Evolutionary conservation across 345 rosid genomes (phyloP).

Genomic region (Stellera chamaejasme): DNA sequence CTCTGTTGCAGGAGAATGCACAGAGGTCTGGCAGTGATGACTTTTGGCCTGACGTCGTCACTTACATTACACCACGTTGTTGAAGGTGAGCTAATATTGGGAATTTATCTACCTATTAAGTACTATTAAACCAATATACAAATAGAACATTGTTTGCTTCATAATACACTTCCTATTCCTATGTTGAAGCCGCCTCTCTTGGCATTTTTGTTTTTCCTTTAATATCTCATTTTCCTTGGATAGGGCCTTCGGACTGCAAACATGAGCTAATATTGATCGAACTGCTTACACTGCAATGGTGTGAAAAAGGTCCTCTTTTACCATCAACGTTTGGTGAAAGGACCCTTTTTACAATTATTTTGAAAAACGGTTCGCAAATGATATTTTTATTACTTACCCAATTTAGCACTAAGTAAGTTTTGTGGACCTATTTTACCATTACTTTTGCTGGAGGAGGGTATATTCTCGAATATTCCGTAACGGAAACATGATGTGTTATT

Average conservation of each 20-base stretch:
- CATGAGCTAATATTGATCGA: too few relatives aligned
- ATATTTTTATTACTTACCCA: too few relatives aligned
- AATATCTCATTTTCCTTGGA: constrained; percentile 4
- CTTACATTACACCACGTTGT: constrained; percentile 57
- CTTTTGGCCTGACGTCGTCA: constrained; percentile 50
- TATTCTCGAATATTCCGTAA: too few relatives aligned
- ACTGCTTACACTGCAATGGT: constrained; percentile 65
- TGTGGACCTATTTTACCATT: too few relatives aligned
- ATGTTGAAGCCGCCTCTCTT: neutral
- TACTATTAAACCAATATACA: constrained; percentile 2
- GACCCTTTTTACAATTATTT: too few relatives aligned
- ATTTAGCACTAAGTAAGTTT: too few relatives aligned
- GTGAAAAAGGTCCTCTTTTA: too few relatives aligned
- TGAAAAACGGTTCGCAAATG: too few relatives aligned
- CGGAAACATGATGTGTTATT: too few relatives aligned
- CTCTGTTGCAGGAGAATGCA: constrained; percentile 39
- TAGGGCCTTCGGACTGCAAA: constrained; percentile 56
- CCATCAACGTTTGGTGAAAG: too few relatives aligned
- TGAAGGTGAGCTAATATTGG: constrained; percentile 34
- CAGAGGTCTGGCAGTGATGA: constrained; percentile 16
- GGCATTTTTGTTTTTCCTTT: constrained; percentile 1
- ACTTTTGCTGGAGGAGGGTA: too few relatives aligned
- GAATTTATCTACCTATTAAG: constrained; percentile 3
- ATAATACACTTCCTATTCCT: neutral
- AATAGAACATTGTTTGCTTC: constrained; percentile 1